Percentiles rank a stretch among this genome's conserved stretches.
phyloP scores from a whole-genome alignment of 768 basidiomycete species.

The Pulveroboletus sp. region DNA sequence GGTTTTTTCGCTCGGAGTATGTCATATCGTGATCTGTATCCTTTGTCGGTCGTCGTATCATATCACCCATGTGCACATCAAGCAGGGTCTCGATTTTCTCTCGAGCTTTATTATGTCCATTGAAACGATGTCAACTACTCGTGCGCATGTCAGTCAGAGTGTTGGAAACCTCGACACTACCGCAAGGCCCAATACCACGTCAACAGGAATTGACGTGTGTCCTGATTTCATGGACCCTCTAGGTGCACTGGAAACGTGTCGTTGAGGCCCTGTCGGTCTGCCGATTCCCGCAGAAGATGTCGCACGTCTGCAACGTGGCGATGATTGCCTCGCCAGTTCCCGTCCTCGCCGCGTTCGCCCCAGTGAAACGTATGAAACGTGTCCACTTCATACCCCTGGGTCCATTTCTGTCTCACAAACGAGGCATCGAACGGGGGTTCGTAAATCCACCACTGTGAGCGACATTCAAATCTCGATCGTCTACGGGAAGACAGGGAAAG shows the following conservation, averaged over 20 bases:
- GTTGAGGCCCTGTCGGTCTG: slow-evolving; percentile 32
- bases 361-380: slow-evolving; percentile 50
- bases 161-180: background rate
- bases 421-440: slow-evolving; percentile 42
- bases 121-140: background rate
- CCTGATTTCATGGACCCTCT: background rate
- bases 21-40: slow-evolving; percentile 8
- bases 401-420: slow-evolving; percentile 45
- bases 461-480: background rate
- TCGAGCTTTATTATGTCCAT: background rate
- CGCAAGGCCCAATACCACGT: background rate
- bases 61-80: background rate
- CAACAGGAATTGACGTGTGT: background rate
- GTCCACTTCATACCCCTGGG: slow-evolving; percentile 43
- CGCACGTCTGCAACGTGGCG: slow-evolving; percentile 36
- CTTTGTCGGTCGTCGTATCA: background rate
- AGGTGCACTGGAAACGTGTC: slow-evolving; percentile 21
- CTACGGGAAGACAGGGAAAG: background rate
- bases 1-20: background rate
- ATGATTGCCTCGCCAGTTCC: slow-evolving; percentile 33
- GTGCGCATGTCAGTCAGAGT: background rate
- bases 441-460: slow-evolving; percentile 43
- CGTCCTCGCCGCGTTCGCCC: slow-evolving; percentile 36
- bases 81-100: background rate
- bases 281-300: slow-evolving; percentile 35